Evolutionary conservation across 2,329 filamentous ascomycete genomes (phyloP), one percentile per base, ranked within the genome.

Genomic region (Pseudogymnoascus sp.): DNA sequence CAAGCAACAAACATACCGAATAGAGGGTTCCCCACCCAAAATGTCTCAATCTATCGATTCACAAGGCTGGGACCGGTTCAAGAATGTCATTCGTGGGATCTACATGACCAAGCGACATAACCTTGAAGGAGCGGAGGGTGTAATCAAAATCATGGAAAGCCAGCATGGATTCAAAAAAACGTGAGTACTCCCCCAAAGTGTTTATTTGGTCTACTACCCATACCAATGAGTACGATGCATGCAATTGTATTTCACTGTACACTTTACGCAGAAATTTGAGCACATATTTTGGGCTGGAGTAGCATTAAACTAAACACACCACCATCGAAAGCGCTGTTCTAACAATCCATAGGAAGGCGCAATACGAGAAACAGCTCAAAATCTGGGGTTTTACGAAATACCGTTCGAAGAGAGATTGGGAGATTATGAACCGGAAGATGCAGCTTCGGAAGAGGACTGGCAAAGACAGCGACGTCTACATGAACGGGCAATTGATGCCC

Each of bases 301-400:
- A 3, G 21, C 13, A 47, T n/a, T 26, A n/a, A n/a, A 5, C 13
- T 47, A 1, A 14, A 44, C 13, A 44, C 13, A 14, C 4, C 19
- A 24, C 19, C 2, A 3, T 47, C 21, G 42, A n/a, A 47, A 26
- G 21, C 13, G 42, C 5, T n/a, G 21, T 47, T n/a, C 13, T 47
- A 26, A 47, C 42, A 24, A 50, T 61, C 3, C 6, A 6, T n/a
- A 35, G 64, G n/a, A 65, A 64, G 59, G 63, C 62, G 31, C 64
- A 65, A 64, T 65, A 65, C 61, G 64, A 64, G 47, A 35, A 59
- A 29, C 59, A 62, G 13, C 35, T 65, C 59, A 65, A 64, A 63
- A 62, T 62, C 16, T 65, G 64, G 64, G n/a, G 62, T 2, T 64
- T 64, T 19, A 60, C 21, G 24, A 65, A 65, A 42, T 37, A 65